Base-by-base conservation (phyloP, 805 yeast species). In the Osmozyma mogii region DNA sequence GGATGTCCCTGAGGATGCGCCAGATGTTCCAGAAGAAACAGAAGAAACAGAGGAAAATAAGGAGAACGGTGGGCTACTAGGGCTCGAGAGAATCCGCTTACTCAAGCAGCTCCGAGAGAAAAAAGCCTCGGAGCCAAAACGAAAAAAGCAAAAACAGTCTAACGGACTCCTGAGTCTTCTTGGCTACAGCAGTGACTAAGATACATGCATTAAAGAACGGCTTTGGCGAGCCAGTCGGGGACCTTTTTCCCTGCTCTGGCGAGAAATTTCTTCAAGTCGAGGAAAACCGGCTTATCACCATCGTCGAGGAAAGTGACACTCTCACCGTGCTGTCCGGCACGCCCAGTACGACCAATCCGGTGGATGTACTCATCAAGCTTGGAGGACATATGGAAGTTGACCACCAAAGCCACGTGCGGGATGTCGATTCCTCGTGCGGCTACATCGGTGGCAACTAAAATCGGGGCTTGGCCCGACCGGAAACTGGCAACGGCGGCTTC, bases 351-450 rank as follows among this genome's bases (percentile, higher is more conserved):
- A 34, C 98, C 98, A 29, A 89, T 80, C 49, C 97, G 70, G 56
- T 89, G 98, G 12, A 89, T 72, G 44, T 87, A 89, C 35, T 81
- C 88, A 38, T 87, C 96, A 25, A 87, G 71, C 19, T 66, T 65
- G 38, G 67, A 72, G 7, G 87, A 60, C 88, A 88, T 79, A 43
- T 89, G 95, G 48, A 70, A 88, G 52, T 89, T 92, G 13, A 92
- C 54, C 7, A 89, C 97, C 20, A 88, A 52, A 0, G 92, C 74
- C 6, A 89, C 94, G 42, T 83, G 70, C 1, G 85, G 79, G n/a
- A 89, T 77, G 54, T 92, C 97, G 25, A 89, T 73, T 50, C 98
- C 98, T 59, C 98, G 72, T 3, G 95, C 94, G 0, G 96, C 96
- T 15, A 89, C 85, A 52, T 89, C 96, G 0, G 97, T 92, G 3